phyloP scores from a whole-genome alignment of 2,329 filamentous ascomycete genomes.

The Phoma herbarum region DNA sequence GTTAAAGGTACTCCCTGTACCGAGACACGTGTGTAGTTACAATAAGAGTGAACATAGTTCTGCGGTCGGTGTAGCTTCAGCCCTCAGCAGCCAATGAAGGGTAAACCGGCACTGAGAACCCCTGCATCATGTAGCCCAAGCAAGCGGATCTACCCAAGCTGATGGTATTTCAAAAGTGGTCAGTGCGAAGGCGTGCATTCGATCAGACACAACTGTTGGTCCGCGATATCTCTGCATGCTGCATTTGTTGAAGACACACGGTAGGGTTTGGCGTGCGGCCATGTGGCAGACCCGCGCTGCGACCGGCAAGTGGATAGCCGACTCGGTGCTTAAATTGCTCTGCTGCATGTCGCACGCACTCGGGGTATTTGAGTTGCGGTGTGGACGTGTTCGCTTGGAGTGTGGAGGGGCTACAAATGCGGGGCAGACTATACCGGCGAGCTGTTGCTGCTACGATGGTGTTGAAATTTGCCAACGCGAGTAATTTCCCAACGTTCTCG shows the following conservation, averaged over 20 bases:
- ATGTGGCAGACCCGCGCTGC: slow-evolving; percentile 11
- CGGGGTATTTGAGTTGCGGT: slow-evolving; percentile 20
- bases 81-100: slow-evolving; percentile 17
- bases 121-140: slow-evolving; percentile 21
- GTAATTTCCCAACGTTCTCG: background rate
- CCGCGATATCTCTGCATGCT: background rate
- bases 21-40: slow-evolving; percentile 14
- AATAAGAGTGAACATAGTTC: slow-evolving; percentile 22
- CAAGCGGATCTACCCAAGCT: slow-evolving; percentile 16
- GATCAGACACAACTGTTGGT: slow-evolving; percentile 11
- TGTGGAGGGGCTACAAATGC: slow-evolving; percentile 8
- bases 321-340: slow-evolving; percentile 7
- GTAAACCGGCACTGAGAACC: slow-evolving; percentile 10
- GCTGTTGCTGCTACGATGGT: slow-evolving; percentile 5
- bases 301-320: slow-evolving; percentile 9
- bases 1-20: background rate
- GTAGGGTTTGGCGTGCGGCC: slow-evolving; percentile 10
- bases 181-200: slow-evolving; percentile 15
- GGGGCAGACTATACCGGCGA: slow-evolving; percentile 15
- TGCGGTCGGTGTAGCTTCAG: slow-evolving; percentile 16
- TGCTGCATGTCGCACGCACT: slow-evolving; percentile 16
- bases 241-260: slow-evolving; percentile 12
- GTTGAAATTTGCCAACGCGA: background rate
- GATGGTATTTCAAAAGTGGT: slow-evolving; percentile 12
- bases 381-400: slow-evolving; percentile 16